Evolutionary conservation across 2,329 filamentous ascomycete species (phyloP).

Genomic region (Fusarium drepaniforme): DNA sequence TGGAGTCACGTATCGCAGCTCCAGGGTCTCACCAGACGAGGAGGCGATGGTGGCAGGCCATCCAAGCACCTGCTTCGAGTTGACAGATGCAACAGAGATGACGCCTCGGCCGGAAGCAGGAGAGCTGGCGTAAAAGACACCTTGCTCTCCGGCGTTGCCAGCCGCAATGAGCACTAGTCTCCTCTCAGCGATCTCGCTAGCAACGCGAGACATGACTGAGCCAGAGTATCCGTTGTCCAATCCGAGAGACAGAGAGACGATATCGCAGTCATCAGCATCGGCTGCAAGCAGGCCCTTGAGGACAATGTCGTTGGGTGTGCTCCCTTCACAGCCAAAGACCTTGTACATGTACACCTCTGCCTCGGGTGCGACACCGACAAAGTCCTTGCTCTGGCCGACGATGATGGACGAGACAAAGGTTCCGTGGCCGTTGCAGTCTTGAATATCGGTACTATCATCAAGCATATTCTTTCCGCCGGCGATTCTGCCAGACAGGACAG

Average conservation of each 20-base stretch:
- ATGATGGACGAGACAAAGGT: conserved; percentile 34
- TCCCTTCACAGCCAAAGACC: conserved; percentile 35
- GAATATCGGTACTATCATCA: conserved; percentile 20
- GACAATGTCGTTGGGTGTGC: conserved; percentile 34
- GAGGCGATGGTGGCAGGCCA: not conserved
- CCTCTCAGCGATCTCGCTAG: conserved; percentile 14
- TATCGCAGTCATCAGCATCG: conserved; percentile 32
- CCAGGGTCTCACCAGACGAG: not conserved
- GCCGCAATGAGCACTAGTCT: conserved; percentile 26
- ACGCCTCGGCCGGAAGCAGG: conserved; percentile 22
- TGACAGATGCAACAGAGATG: conserved; percentile 26
- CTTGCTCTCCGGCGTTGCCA: conserved; percentile 22
- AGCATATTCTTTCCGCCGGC: conserved; percentile 35
- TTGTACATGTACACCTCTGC: conserved; percentile 43
- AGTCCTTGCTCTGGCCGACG: conserved; percentile 20
- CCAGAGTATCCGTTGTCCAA: not conserved
- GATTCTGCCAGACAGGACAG: conserved; percentile 26
- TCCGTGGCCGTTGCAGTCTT: conserved; percentile 38
- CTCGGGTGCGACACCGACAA: conserved; percentile 35
- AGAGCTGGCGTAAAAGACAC: conserved; percentile 25
- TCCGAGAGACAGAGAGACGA: not conserved
- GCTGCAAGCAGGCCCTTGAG: conserved; percentile 38
- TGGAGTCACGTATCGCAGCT: not conserved
- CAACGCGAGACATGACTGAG: not conserved
- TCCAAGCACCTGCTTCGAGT: conserved; percentile 1